Percentiles rank a stretch among this genome's conserved stretches.
phyloP scores from a whole-genome alignment of 192 early-diverging fungal genomes.

The Entomortierella parvispora region DNA sequence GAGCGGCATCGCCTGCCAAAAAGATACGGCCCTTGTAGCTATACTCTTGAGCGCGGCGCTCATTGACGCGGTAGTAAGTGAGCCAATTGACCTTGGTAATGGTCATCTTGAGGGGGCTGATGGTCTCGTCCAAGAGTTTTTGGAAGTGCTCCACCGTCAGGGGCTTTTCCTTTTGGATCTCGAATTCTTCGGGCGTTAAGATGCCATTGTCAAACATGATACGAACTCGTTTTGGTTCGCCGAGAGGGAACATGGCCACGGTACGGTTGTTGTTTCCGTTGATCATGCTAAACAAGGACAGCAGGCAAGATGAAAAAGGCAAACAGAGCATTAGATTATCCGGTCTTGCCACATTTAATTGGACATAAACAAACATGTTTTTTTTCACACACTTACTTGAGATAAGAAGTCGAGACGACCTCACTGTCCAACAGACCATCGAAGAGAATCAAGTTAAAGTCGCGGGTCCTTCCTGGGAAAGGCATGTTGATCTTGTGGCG shows the following conservation, averaged over 20 bases:
- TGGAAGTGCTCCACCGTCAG: slow-evolving; percentile 6
- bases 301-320: too few species aligned
- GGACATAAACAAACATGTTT: neutral
- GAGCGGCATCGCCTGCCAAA: slow-evolving; percentile 44
- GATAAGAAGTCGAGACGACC: too few species aligned
- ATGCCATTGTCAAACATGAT: slow-evolving; percentile 14
- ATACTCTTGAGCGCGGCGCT: slow-evolving; percentile 6
- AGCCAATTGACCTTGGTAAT: slow-evolving; percentile 6
- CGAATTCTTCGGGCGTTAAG: neutral
- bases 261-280: neutral
- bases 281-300: neutral
- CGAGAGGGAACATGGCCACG: slow-evolving; percentile 6
- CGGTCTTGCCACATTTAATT: too few species aligned
- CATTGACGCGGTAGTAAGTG: slow-evolving; percentile 22
- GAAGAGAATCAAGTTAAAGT: slow-evolving; percentile 19
- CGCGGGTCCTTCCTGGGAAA: slow-evolving; percentile 16
- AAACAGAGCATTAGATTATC: neutral
- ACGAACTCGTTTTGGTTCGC: neutral
- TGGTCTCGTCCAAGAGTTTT: neutral
- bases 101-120: neutral
- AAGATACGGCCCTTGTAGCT: slow-evolving; percentile 28
- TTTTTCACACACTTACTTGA: too few species aligned
- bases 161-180: neutral
- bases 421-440: too few species aligned
- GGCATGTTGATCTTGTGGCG: slow-evolving; percentile 23